These are phyloP conservation scores for Dendrostoma leiphaemia DNA, from an alignment of 2,329 filamentous ascomycete species.

Conservation along the genomic window DNA sequence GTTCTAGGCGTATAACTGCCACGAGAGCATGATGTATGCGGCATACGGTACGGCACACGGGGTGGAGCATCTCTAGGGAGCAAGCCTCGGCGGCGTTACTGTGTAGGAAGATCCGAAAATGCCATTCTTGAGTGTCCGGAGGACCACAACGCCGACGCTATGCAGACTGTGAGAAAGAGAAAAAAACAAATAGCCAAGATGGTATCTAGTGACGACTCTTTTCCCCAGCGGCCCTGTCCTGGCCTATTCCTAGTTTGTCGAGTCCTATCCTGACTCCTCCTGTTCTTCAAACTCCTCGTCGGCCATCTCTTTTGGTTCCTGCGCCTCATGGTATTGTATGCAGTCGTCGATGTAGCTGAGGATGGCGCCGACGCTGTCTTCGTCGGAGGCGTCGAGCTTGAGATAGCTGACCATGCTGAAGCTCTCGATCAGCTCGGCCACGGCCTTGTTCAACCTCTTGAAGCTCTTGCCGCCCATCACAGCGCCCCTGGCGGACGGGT, in stretches of 20 bases:
- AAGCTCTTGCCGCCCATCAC: slow-evolving; percentile 83
- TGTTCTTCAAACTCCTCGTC: slow-evolving; percentile 57
- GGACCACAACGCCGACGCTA: slow-evolving; percentile 41
- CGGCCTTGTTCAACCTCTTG: slow-evolving; percentile 78
- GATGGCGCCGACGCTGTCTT: slow-evolving; percentile 74
- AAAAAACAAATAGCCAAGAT: slow-evolving; percentile 17
- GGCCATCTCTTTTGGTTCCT: slow-evolving; percentile 81
- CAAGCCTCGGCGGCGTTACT: neutral
- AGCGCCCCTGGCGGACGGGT: slow-evolving; percentile 64
- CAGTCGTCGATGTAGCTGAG: slow-evolving; percentile 84
- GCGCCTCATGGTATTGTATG: slow-evolving; percentile 89
- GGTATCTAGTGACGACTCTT: neutral
- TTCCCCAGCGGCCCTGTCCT: slow-evolving; percentile 16
- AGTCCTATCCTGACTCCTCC: slow-evolving; percentile 25
- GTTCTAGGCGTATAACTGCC: slow-evolving; percentile 4
- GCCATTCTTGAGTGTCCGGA: slow-evolving; percentile 14
- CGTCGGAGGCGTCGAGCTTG: slow-evolving; percentile 80
- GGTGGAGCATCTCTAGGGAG: neutral
- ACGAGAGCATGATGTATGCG: slow-evolving; percentile 2
- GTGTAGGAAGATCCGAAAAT: slow-evolving; percentile 3
- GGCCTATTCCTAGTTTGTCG: slow-evolving; percentile 1
- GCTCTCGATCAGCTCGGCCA: slow-evolving; percentile 89
- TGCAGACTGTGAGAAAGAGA: slow-evolving; percentile 25
- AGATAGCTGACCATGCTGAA: slow-evolving; percentile 98
- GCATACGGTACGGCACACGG: neutral